Conservation (phyloP, 2,329 filamentous ascomycete genomes). For the Zymoseptoria pseudotritici region DNA sequence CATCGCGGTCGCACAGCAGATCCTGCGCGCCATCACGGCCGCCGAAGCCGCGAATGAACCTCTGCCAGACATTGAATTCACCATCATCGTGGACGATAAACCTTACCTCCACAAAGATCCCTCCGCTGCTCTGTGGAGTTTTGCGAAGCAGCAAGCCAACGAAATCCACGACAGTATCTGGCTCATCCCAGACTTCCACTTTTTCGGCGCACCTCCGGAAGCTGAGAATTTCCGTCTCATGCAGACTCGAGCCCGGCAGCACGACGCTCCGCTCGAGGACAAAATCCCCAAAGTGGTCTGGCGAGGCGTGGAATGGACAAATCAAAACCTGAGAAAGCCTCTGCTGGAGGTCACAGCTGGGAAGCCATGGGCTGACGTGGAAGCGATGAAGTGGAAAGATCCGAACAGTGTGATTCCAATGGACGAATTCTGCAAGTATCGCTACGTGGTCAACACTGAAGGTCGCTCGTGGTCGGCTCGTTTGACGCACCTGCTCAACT, state of each 20-base stretch:
- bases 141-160: conserved; percentile 11
- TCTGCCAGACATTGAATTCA: conserved; percentile 17
- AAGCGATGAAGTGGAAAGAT: conserved; percentile 21
- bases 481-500: conserved; percentile 26
- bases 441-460: conserved; percentile 25
- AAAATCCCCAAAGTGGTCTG: conserved; percentile 27
- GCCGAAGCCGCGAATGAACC: conserved; percentile 12
- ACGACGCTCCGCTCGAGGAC: conserved; percentile 16
- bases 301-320: conserved; percentile 24
- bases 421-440: conserved; percentile 23
- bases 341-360: conserved; percentile 26
- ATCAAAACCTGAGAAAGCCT: conserved; percentile 21
- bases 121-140: conserved; percentile 9
- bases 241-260: conserved; percentile 13
- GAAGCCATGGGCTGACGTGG: conserved; percentile 32
- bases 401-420: conserved; percentile 14
- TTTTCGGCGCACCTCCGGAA: conserved; percentile 13
- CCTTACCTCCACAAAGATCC: conserved; percentile 7
- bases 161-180: conserved; percentile 16
- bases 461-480: conserved; percentile 21
- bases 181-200: conserved; percentile 18
- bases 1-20: conserved; percentile 26
- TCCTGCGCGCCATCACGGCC: conserved; percentile 12
- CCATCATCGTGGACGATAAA: conserved; percentile 16
- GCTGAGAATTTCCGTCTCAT: conserved; percentile 15